Evolutionary conservation across 345 rosid species (phyloP).

Genomic region (Populus ilicifolia): DNA sequence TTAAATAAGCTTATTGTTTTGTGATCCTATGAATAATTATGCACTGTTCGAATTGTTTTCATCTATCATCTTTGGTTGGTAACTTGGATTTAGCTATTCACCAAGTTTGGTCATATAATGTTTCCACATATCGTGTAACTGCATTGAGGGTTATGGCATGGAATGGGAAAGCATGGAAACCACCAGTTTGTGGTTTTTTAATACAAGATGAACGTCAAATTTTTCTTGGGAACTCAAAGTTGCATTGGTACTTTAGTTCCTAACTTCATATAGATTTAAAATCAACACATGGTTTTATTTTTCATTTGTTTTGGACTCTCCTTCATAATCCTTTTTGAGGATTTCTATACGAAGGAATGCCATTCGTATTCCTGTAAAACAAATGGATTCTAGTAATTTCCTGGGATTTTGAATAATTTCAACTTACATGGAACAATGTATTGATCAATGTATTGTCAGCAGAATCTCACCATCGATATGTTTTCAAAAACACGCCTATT

Average conservation of each 20-base stretch:
- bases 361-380: not conserved
- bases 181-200: not conserved
- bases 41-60: not conserved
- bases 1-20: not conserved
- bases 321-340: not conserved
- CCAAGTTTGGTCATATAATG: not conserved
- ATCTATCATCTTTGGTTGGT: not conserved
- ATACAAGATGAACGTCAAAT: not conserved
- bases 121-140: not conserved
- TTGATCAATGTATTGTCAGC: not conserved
- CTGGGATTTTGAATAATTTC: not conserved
- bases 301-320: not conserved
- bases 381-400: not conserved
- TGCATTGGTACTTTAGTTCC: not conserved
- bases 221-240: not conserved
- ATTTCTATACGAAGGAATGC: not conserved
- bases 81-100: not conserved
- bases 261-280: not conserved
- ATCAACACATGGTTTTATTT: not conserved
- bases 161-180: not conserved
- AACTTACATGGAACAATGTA: not conserved
- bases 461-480: not conserved
- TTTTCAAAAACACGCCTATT: too few relatives aligned
- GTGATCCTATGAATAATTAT: not conserved
- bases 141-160: not conserved